A percentile compares a stretch with the other conserved stretches of the same genome.
Conservation (phyloP, 208 protist genomes). For the Vickermania ingenoplastis region DNA sequence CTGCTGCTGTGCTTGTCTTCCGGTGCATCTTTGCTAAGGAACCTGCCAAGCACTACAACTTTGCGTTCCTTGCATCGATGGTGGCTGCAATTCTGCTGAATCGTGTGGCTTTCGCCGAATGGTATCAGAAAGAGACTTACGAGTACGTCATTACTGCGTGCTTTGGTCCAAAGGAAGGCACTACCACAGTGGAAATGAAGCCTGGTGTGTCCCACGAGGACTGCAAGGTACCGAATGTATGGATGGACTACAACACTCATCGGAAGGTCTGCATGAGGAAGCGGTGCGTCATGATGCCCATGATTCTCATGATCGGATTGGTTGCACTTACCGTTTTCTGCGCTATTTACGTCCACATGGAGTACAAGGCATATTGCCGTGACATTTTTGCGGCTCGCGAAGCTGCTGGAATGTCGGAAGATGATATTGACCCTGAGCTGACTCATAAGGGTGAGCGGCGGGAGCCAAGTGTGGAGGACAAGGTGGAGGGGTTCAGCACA, state of each 20-base stretch:
- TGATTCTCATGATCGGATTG: conserved; percentile 11
- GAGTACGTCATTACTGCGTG: conserved; percentile 6
- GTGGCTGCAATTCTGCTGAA: conserved; percentile 14
- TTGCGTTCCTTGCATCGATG: conserved; percentile 11
- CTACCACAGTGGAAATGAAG: not conserved
- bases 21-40: conserved; percentile 22
- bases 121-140: conserved; percentile 9
- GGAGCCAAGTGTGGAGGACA: not conserved
- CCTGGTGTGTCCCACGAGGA: not conserved
- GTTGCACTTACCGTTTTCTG: conserved; percentile 4
- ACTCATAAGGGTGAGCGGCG: not conserved
- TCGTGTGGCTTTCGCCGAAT: conserved; percentile 17
- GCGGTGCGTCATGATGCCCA: conserved; percentile 17
- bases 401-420: conserved; percentile 1
- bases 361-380: conserved; percentile 9
- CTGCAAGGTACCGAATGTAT: not conserved
- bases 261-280: conserved; percentile 10
- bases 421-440: not conserved
- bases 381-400: conserved; percentile 5
- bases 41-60: conserved; percentile 22
- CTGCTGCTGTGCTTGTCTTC: conserved; percentile 11
- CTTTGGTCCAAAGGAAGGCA: not conserved
- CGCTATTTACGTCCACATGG: conserved; percentile 2
- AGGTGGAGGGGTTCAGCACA: not conserved
- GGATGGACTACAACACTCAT: not conserved